Evolutionary conservation across 2,329 filamentous ascomycete species (phyloP), one percentile per base, ranked within the genome.

Genomic region (Colletotrichum aenigma): DNA sequence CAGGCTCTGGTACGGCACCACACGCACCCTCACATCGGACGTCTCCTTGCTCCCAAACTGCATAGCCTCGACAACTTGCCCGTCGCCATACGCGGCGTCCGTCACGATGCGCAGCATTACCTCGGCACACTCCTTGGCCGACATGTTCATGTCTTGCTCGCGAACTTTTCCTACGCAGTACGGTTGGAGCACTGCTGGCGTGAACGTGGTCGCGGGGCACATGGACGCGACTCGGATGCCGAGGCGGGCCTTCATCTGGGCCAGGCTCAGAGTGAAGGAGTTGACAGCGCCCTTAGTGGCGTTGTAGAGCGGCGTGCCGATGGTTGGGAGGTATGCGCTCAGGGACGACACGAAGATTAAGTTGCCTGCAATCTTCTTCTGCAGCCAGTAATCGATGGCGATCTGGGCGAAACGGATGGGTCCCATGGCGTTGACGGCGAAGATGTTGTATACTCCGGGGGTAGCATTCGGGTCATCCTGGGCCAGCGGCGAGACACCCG

Each of bases 351-450:
- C 48, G 26, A 77, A 79, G 2, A 84, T 52, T 1, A 84, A 18
- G 38, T 82, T 81, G 7, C 79, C 96, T 9, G 78, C 26, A 18
- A 80, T 71, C 28, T 70, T 70, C 60, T 82, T 75, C 58, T 80
- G 65, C 15, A 79, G 65, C 82, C 81, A 85, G 62, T 82, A 81
- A 56, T 80, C 77, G 12, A 83, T 71, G 1, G 80, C 81, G 13
- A 82, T 77, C 36, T 82, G 79, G 0, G 82, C 78, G 2, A 82
- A 64, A 3, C 79, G 77, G 2, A 83, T 81, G 0, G 82, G 81
- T 0, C 72, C 80, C 18, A 79, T 76, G 1, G 78, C 76, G n/a
- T 83, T 83, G 9, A 83, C 61, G 3, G 79, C 66, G 13, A 82
- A 79, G 7, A 36, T 81, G 16, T 78, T 77, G 58, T 82, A 83